Conservation (phyloP, 306 rosid species). For the Fragaria vesca region DNA sequence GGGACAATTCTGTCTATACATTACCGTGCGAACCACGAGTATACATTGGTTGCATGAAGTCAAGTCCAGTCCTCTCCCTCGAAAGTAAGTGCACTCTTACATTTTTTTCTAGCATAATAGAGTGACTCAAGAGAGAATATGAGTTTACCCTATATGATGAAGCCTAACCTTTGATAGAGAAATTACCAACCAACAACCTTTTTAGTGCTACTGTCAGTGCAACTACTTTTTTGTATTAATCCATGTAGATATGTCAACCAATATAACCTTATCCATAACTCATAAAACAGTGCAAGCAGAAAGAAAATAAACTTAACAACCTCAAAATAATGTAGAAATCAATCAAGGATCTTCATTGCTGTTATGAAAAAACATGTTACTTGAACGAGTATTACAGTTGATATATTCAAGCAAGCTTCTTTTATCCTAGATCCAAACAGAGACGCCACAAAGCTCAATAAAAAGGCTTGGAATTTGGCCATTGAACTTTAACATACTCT, state of each 20-base stretch:
- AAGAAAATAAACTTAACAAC: too few species aligned
- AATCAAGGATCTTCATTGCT: background rate
- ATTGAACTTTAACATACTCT: constrained; percentile 30
- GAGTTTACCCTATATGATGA: too few species aligned
- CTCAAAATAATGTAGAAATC: background rate
- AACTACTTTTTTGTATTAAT: too few species aligned
- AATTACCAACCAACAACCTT: too few species aligned
- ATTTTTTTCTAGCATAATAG: too few species aligned
- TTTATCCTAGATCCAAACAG: constrained; percentile 17
- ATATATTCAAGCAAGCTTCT: constrained; percentile 23
- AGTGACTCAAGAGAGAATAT: too few species aligned
- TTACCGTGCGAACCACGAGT: constrained; percentile 57
- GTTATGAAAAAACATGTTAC: too few species aligned
- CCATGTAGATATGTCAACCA: too few species aligned
- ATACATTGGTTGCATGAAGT: constrained; percentile 93
- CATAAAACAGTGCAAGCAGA: too few species aligned
- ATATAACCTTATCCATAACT: too few species aligned
- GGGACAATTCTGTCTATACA: constrained; percentile 54
- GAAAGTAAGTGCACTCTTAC: constrained; percentile 52
- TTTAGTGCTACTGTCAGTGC: too few species aligned
- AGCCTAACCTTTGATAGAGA: too few species aligned
- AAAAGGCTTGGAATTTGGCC: constrained; percentile 55
- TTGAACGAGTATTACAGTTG: constrained; percentile 6
- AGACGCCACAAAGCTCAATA: constrained; percentile 48
- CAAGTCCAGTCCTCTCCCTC: constrained; percentile 87